Evolutionary conservation across 228 moss, liverwort and hornwort genomes (phyloP), one percentile per base, ranked within the genome.

Genomic region (Sphagnum fallax): DNA sequence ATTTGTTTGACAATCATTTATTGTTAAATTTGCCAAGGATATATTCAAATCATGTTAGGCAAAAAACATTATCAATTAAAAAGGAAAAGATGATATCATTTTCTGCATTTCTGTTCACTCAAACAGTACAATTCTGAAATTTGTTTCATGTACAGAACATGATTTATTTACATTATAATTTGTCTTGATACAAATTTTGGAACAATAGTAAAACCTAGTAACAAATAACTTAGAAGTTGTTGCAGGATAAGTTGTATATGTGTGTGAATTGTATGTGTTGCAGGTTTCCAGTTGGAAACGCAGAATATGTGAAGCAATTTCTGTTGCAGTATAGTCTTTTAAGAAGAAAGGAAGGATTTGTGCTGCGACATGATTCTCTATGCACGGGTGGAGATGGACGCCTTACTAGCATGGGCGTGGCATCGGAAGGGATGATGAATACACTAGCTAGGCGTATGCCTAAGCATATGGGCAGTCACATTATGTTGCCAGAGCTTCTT

Each of bases 291-390:
- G 90, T 98, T 0, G 98, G 98, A 61, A 98, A 98, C 78, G 98
- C 98, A 0, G 98, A 98, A 81, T 98, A 98, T 81, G 93, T 98
- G 67, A 98, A 98, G 83, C 98, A 93, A 76, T 98, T 98, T 71
- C 81, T 98, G 64, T 66, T 98, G 58, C 98, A 98, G 16, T 98
- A 98, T 53, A 98, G 90, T 73, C 93, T 98, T 68, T 81, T 98
- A 73, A 87, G 98, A 51, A 90, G 92, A 76, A 98, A 98, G 50
- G 98, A 98, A 84, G 98, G 98, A 64, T 98, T 98, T 63, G 77
- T 98, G 64, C 90, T 98, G 59, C 90, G 93, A 53, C 98, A 93
- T 63, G 98, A 98, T 74, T 98, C 98, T 53, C 83, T 93, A 74
- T 81, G 90, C 70, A 83, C 92, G 50, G 87, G 85, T 82, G 80